Conservation (phyloP, 345 rosid genomes). For the Ailanthus altissimus region DNA sequence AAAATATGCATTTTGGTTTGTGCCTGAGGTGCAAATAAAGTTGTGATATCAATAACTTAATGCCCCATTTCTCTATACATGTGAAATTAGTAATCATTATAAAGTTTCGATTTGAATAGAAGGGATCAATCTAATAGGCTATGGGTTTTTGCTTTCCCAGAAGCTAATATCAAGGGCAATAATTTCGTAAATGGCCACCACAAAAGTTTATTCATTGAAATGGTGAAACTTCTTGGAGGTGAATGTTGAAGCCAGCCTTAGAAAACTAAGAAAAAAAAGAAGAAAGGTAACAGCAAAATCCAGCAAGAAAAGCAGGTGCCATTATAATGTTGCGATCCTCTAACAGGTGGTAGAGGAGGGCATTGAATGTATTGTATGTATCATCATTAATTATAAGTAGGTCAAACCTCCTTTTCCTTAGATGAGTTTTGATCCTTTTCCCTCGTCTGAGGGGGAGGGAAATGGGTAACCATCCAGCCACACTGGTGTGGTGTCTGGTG, state of each 20-base stretch:
- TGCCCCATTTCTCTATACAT: background rate
- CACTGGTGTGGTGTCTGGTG: too few species aligned
- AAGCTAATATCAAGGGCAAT: background rate
- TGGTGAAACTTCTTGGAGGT: background rate
- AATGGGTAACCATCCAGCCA: too few species aligned
- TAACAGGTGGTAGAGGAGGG: conserved; percentile 26
- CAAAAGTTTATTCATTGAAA: background rate
- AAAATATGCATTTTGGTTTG: background rate
- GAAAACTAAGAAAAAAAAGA: background rate
- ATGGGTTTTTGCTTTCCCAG: too few species aligned
- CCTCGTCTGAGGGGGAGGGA: too few species aligned
- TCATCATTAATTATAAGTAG: too few species aligned
- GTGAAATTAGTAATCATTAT: background rate
- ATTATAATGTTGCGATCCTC: conserved; percentile 24
- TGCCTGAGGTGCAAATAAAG: conserved; percentile 14
- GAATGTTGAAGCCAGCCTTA: background rate
- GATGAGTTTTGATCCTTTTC: too few species aligned
- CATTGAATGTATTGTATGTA: conserved; percentile 25
- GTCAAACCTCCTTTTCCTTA: too few species aligned
- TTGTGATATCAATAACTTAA: background rate
- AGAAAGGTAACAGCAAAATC: background rate
- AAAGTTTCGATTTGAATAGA: background rate
- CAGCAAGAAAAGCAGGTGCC: background rate
- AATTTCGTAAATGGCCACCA: background rate
- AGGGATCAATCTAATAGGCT: background rate